These are phyloP conservation scores for Trichoderma sp. DNA, from an alignment of 2,329 filamentous ascomycete species.

Conservation along the genomic window DNA sequence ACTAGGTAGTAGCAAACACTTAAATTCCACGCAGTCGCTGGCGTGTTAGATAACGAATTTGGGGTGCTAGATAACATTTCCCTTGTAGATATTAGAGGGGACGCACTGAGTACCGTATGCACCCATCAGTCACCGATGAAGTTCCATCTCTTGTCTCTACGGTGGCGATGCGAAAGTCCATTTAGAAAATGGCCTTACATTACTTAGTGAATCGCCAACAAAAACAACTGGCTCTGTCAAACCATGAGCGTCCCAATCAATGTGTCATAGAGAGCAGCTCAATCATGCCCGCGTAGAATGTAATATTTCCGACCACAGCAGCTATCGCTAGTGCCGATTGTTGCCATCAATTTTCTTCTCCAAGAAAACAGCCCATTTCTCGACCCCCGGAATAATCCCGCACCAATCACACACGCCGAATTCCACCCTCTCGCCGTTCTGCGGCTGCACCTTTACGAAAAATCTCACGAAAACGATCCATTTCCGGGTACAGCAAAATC, in stretches of 20 bases:
- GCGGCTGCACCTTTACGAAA: conserved; percentile 28
- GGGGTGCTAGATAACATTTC: no score
- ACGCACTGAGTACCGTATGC: no score
- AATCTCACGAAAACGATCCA: conserved; percentile 36
- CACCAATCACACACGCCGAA: conserved; percentile 35
- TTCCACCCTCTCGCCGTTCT: conserved; percentile 26
- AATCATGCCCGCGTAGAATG: not conserved
- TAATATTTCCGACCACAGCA: not conserved
- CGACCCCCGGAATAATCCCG: conserved; percentile 35
- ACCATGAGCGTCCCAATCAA: not conserved
- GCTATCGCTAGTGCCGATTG: conserved; percentile 1
- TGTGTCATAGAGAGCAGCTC: not conserved
- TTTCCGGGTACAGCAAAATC: conserved; percentile 13
- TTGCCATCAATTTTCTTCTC: not conserved
- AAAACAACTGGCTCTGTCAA: not conserved
- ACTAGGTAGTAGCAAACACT: no score
- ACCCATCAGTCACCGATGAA: not conserved
- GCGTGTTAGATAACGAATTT: no score
- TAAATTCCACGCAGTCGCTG: no score
- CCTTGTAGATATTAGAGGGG: no score
- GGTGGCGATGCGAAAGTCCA: not conserved
- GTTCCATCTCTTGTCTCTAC: not conserved
- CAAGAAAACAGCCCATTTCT: conserved; percentile 26
- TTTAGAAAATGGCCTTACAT: not conserved
- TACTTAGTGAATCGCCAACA: not conserved